phyloP scores from a whole-genome alignment of 768 basidiomycete species.

The Hygrocybe punicea region DNA sequence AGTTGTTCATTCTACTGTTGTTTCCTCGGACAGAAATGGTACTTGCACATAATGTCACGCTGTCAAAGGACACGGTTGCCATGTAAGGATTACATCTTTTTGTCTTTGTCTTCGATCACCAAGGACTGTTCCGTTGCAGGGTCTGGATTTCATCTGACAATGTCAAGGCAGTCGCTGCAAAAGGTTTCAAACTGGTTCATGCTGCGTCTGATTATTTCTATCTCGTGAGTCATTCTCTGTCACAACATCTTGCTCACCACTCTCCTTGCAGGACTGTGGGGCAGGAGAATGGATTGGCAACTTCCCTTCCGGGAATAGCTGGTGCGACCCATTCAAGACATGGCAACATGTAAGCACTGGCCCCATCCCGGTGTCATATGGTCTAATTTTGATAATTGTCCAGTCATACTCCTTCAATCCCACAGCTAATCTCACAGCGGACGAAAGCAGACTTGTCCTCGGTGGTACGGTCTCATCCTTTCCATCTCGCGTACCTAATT shows the following conservation, averaged over 20 bases:
- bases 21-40: conserved; percentile 62
- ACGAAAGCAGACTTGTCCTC: conserved; percentile 54
- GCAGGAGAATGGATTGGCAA: conserved; percentile 67
- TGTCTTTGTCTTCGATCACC: conserved; percentile 6
- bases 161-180: conserved; percentile 55
- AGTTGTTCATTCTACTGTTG: conserved; percentile 28
- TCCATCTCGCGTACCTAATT: not conserved
- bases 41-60: conserved; percentile 47
- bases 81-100: conserved; percentile 39
- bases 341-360: conserved; percentile 58
- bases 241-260: not conserved
- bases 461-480: conserved; percentile 47
- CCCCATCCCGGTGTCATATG: no score
- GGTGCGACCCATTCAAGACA: conserved; percentile 78
- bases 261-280: conserved; percentile 58
- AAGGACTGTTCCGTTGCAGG: conserved; percentile 29
- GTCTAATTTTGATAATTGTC: not conserved
- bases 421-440: conserved; percentile 47
- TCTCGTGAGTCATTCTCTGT: conserved; percentile 39
- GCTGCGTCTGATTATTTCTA: conserved; percentile 77
- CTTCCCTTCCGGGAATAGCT: conserved; percentile 46
- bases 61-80: conserved; percentile 52
- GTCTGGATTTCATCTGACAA: conserved; percentile 71
- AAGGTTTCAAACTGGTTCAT: conserved; percentile 62
- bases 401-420: conserved; percentile 72